These are phyloP conservation scores for Candida suzukii DNA, from an alignment of 805 yeast genomes.

Conservation along the genomic window DNA sequence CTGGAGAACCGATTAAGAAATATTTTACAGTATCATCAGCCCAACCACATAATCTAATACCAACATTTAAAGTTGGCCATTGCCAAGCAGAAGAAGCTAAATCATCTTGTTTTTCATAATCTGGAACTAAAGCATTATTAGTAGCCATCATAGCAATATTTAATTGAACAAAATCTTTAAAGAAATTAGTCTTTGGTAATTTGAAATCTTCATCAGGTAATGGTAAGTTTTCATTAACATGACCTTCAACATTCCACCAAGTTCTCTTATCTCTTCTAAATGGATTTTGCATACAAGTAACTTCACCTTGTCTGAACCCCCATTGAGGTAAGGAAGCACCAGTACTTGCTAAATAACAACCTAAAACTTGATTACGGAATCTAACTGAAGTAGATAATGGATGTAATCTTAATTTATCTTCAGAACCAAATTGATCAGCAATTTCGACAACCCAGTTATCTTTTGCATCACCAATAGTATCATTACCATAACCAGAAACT, in stretches of 20 bases:
- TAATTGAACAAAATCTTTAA: slow-evolving; percentile 68
- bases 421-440: slow-evolving; percentile 52
- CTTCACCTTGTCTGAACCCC: slow-evolving; percentile 88
- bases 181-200: slow-evolving; percentile 68
- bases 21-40: slow-evolving; percentile 49
- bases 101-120: slow-evolving; percentile 63
- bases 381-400: slow-evolving; percentile 75
- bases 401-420: slow-evolving; percentile 47
- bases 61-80: slow-evolving; percentile 78
- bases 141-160: slow-evolving; percentile 87
- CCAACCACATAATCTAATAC: slow-evolving; percentile 76
- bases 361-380: slow-evolving; percentile 52
- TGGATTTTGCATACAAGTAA: slow-evolving; percentile 65
- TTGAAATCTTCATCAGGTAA: slow-evolving; percentile 53
- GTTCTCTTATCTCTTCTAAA: slow-evolving; percentile 73
- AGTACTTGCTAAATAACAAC: slow-evolving; percentile 74
- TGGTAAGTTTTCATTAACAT: slow-evolving; percentile 52
- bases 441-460: slow-evolving; percentile 92
- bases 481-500: slow-evolving; percentile 82
- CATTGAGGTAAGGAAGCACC: slow-evolving; percentile 66
- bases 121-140: slow-evolving; percentile 76
- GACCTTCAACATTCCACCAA: slow-evolving; percentile 83
- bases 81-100: slow-evolving; percentile 76
- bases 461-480: slow-evolving; percentile 63
- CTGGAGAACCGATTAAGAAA: slow-evolving; percentile 70